phyloP scores from a whole-genome alignment of 1,284 basidiomycete genomes.

The Cryptococcus hybrid region DNA sequence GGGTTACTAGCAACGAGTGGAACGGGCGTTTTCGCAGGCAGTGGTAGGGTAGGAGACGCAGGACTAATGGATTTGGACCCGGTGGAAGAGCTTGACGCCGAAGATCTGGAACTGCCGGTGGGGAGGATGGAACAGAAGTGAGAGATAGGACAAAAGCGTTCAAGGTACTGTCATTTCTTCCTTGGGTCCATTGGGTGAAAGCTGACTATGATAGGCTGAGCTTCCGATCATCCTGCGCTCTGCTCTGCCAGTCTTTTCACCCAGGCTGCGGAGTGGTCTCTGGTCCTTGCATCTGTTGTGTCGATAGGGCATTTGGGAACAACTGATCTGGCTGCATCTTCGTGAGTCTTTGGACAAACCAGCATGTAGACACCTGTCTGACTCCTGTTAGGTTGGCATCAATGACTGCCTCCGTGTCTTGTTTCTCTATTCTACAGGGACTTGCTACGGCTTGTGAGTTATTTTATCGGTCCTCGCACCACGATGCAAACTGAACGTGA shows the following conservation, averaged over 20 bases:
- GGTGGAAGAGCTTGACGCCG: slow-evolving; percentile 44
- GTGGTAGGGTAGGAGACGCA: slow-evolving; percentile 18
- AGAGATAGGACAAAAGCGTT: slow-evolving; percentile 33
- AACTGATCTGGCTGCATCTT: slow-evolving; percentile 68
- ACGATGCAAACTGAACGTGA: background rate
- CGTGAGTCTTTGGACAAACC: slow-evolving; percentile 34
- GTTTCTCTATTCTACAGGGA: slow-evolving; percentile 75
- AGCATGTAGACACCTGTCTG: slow-evolving; percentile 17
- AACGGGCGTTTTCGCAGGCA: slow-evolving; percentile 22
- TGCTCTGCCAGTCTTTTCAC: slow-evolving; percentile 47
- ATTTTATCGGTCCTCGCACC: background rate
- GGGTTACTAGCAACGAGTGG: slow-evolving; percentile 26
- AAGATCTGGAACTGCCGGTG: slow-evolving; percentile 45
- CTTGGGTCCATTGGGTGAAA: background rate
- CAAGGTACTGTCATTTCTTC: slow-evolving; percentile 21
- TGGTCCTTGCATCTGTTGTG: slow-evolving; percentile 56
- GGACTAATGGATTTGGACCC: slow-evolving; percentile 42
- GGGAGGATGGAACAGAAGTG: slow-evolving; percentile 31
- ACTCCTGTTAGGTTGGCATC: slow-evolving; percentile 58
- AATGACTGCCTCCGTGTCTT: slow-evolving; percentile 77
- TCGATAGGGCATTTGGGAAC: slow-evolving; percentile 82
- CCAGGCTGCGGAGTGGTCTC: slow-evolving; percentile 50
- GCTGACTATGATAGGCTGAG: slow-evolving; percentile 27
- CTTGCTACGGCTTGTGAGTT: slow-evolving; percentile 64
- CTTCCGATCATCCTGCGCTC: slow-evolving; percentile 37